Conservation (phyloP, 2,329 filamentous ascomycete genomes). For the Rhytidhysteron rufulum region DNA sequence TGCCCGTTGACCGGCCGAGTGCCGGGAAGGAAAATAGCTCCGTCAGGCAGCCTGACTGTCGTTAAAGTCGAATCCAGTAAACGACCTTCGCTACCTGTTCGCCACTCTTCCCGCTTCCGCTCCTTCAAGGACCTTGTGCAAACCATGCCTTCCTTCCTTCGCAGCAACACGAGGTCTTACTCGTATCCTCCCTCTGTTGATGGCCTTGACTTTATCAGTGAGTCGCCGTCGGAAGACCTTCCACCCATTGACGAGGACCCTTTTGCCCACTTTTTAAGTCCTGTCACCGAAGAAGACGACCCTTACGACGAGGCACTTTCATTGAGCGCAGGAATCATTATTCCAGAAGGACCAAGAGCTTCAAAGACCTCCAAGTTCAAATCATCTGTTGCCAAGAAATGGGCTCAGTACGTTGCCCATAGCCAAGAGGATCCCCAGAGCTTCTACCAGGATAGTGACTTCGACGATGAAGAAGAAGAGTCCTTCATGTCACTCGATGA, state of each 20-base stretch:
- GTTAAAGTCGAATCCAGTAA: constrained; percentile 23
- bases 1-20: constrained; percentile 25
- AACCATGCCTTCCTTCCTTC: constrained; percentile 33
- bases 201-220: constrained; percentile 17
- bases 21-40: constrained; percentile 19
- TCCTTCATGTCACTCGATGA: constrained; percentile 36
- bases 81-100: constrained; percentile 19
- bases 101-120: constrained; percentile 16
- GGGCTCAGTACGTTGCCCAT: constrained; percentile 37
- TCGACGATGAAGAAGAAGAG: constrained; percentile 26
- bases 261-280: constrained; percentile 41
- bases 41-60: constrained; percentile 15
- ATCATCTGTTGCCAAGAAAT: constrained; percentile 36
- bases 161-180: constrained; percentile 23
- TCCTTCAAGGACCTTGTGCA: constrained; percentile 20
- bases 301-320: constrained; percentile 34
- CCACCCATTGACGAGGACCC: constrained; percentile 42
- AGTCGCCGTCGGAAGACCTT: constrained; percentile 15
- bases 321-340: constrained; percentile 37
- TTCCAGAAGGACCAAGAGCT: constrained; percentile 21
- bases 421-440: constrained; percentile 30
- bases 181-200: constrained; percentile 34
- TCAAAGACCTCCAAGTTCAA: constrained; percentile 36
- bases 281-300: constrained; percentile 39
- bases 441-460: constrained; percentile 25